A percentile compares a stretch with the other conserved stretches of the same genome.
These are phyloP conservation scores for Prototheca cutis DNA, from an alignment of 163 green algal genomes.

Conservation along the genomic window DNA sequence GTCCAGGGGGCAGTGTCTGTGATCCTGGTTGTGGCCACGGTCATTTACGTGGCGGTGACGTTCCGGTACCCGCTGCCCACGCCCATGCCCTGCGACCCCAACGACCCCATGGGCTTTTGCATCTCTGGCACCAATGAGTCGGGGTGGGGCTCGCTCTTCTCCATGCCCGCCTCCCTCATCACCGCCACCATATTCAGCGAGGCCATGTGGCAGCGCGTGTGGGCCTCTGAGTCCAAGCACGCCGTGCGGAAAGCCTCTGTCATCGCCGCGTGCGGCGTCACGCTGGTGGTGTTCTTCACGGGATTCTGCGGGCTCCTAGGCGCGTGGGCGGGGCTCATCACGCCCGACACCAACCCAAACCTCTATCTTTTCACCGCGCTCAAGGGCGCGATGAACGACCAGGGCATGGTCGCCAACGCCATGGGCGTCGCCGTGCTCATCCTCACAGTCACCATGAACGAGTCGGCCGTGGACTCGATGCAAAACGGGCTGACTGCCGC, in stretches of 20 bases:
- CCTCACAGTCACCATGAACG: constrained; percentile 56
- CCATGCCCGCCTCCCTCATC: constrained; percentile 63
- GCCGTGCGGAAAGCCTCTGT: constrained; percentile 37
- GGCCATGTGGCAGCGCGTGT: constrained; percentile 62
- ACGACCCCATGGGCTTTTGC: constrained; percentile 10
- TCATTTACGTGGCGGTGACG: constrained; percentile 47
- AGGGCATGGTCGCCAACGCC: constrained; percentile 39
- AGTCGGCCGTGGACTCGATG: constrained; percentile 48
- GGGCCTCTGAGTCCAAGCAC: constrained; percentile 24
- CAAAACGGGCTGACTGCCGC: constrained; percentile 60
- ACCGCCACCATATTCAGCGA: constrained; percentile 58
- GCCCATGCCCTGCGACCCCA: constrained; percentile 21
- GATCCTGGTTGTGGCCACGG: constrained; percentile 35
- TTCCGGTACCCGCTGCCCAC: constrained; percentile 33
- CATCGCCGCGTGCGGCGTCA: constrained; percentile 38
- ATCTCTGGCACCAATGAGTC: constrained; percentile 14
- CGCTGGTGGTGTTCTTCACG: constrained; percentile 54
- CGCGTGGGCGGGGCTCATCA: constrained; percentile 32
- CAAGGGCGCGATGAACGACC: constrained; percentile 7
- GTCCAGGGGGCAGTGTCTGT: constrained; percentile 26
- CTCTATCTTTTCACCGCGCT: constrained; percentile 42
- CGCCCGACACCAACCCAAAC: constrained; percentile 40
- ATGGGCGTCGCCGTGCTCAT: constrained; percentile 51
- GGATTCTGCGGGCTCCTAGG: constrained; percentile 56
- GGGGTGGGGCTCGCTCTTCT: constrained; percentile 52